Evolutionary conservation across 257 asterid species (phyloP).

Genomic region (Nicotiana undulata): DNA sequence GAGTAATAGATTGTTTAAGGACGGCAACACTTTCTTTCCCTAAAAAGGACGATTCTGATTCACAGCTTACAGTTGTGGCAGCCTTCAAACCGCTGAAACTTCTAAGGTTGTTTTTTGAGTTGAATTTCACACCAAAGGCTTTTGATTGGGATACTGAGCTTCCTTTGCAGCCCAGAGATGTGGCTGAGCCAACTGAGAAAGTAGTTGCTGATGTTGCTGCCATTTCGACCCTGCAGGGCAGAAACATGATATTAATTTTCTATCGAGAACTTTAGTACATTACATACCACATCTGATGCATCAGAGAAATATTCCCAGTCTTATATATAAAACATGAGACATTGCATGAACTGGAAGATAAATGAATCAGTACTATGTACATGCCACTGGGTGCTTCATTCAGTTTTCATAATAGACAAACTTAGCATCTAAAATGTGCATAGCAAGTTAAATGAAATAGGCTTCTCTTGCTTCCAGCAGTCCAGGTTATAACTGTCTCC

Average conservation of each 20-base stretch:
- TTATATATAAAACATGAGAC: background rate
- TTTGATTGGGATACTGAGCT: constrained; percentile 31
- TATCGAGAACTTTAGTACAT: background rate
- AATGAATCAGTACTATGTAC: background rate
- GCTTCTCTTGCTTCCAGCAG: background rate
- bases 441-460: background rate
- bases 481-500: background rate
- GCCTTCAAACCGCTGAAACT: constrained; percentile 53
- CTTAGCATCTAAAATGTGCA: background rate
- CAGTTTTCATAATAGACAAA: background rate
- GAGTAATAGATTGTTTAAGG: constrained; percentile 25
- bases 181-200: constrained; percentile 43
- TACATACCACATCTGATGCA: background rate
- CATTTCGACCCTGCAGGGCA: constrained; percentile 47
- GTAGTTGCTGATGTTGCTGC: constrained; percentile 65
- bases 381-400: background rate
- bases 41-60: constrained; percentile 36
- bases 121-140: constrained; percentile 36
- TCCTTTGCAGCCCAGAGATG: constrained; percentile 33
- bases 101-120: constrained; percentile 28
- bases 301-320: background rate
- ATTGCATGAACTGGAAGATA: background rate
- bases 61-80: constrained; percentile 22
- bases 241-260: background rate
- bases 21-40: constrained; percentile 34